Evolutionary conservation across 176 grass and related monocot species (phyloP), one percentile per base, ranked within the genome.

Genomic region (Pharus latifolius): DNA sequence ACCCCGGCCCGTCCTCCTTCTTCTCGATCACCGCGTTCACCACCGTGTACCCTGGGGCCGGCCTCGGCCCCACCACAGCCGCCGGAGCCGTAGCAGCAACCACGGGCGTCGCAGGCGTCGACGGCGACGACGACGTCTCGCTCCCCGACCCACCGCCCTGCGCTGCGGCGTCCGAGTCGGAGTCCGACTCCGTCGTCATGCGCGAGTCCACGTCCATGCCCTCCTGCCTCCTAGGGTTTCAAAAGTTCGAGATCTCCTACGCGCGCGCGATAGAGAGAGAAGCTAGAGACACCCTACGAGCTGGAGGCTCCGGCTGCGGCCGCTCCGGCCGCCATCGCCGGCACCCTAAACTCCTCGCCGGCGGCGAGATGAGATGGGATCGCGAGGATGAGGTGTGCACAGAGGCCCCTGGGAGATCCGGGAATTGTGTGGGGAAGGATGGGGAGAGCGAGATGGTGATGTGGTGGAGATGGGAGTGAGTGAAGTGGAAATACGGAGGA

Each of bases 1-100:
- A 99, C 19, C 95, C 95, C 0, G 95, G 84, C 46, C 95, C 95
- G 56, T 99, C 95, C 71, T 99, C 90, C 87, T 88, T 55, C 74
- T 81, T 91, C 41, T 99, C 95, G 48, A 83, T 94, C 27, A 60
- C 57, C 19, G 80, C 87, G 56, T 90, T 66, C 61, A 99, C 78
- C 70, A 76, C 81, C 41, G 81, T 78, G 67, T 88, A 99, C 13
- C 77, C 83, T 12, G 95, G 90, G 7, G 95, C 95, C n/a, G 87
- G 95, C 66, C 89, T 83, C 26, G 89, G 86, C 19, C 85, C 92
- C 0, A 63, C 44, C 25, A 12, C 56, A 4, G 40, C 61, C 19
- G 45, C 48, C 5, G 55, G 10, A 3, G 76, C 7, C 11, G 60
- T 9, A 4, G 28, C 7, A 7, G 56, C 74, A 1, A 31, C 28